Base-by-base conservation (phyloP, 2,329 filamentous ascomycete genomes). In the Stemphylium beticola region DNA sequence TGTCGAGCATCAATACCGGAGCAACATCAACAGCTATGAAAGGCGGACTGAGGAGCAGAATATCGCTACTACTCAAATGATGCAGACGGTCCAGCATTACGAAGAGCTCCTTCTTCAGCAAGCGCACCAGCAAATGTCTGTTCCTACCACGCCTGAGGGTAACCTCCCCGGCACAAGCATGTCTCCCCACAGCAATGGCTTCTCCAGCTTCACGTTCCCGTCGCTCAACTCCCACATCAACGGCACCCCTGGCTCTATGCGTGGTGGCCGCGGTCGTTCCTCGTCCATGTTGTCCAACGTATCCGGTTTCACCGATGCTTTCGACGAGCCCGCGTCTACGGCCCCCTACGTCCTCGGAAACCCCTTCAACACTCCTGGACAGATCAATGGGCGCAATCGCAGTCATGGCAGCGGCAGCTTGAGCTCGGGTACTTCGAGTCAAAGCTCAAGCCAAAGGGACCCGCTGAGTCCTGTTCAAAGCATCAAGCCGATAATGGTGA, bases 71-170 rank as follows among this genome's bases (percentile, higher is more conserved):
- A 57, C 68, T 26, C 73, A 75, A 26, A 66, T 74, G 48, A 50
- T 73, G 51, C 69, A 74, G 57, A 73, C 72, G 14, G 68, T 71
- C 24, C 69, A 74, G 52, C 73, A 76, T 26, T 70, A 73, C 43
- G 78, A 80, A 53, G 69, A 72, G 20, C 67, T 77, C 15, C 65
- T 76, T 40, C 72, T 76, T 37, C 74, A 78, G 61, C 74, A 78
- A 55, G 60, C 61, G 43, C 69, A 73, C 22, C 68, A 71, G 43
- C 62, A 66, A 39, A 61, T 68, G 66, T 77, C 77, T 22, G 74
- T 78, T 36, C 79, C 79, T 29, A 76, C 76, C 0, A 86, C 84
- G n/a, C 85, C 85, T n/a, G 85, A 87, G 72, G 83, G 83, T 24
- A 79, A 81, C 29, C 73, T 86, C 12, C 83, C 84, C 20, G 83